A percentile compares a stretch with the other conserved stretches of the same genome.
Evolutionary conservation across 139 green algal genomes (phyloP).

Genomic region (Ettlia oleoabundans): DNA sequence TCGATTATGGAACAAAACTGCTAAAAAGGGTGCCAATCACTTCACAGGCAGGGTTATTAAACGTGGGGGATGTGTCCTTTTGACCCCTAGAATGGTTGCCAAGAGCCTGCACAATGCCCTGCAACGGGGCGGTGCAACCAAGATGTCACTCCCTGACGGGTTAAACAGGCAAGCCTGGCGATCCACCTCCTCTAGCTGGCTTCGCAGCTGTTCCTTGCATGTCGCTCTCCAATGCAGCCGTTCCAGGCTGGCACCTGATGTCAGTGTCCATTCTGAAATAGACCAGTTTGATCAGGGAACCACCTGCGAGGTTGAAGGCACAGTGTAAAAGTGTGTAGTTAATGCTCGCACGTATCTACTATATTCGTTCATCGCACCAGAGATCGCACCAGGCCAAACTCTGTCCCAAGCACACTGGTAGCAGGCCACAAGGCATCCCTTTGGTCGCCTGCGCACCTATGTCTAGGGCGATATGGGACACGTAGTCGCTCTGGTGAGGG

Average conservation of each 20-base stretch:
- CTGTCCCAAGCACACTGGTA: not conserved
- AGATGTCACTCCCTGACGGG: not conserved
- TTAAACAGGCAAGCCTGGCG: too few species aligned
- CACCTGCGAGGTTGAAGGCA: slow-evolving; percentile 37
- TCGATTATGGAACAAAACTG: not conserved
- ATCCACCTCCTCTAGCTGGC: not conserved
- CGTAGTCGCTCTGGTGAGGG: slow-evolving; percentile 90
- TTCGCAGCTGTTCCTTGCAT: not conserved
- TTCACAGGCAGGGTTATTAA: not conserved
- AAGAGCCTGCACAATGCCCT: not conserved
- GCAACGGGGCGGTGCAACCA: not conserved
- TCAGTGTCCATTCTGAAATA: slow-evolving; percentile 88
- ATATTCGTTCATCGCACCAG: not conserved
- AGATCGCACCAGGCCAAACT: too few species aligned
- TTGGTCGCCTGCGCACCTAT: slow-evolving; percentile 62
- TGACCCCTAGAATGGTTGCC: not conserved
- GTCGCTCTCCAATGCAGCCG: not conserved
- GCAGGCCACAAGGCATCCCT: not conserved
- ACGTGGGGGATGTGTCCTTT: too few species aligned
- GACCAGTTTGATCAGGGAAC: slow-evolving; percentile 97
- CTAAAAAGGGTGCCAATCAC: not conserved
- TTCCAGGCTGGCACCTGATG: not conserved
- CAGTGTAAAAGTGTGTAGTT: not conserved
- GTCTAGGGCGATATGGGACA: slow-evolving; percentile 94
- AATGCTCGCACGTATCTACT: not conserved